A percentile compares a stretch with the other conserved stretches of the same genome.
Conservation (phyloP, 257 asterid genomes). For the Solanum okadae region DNA sequence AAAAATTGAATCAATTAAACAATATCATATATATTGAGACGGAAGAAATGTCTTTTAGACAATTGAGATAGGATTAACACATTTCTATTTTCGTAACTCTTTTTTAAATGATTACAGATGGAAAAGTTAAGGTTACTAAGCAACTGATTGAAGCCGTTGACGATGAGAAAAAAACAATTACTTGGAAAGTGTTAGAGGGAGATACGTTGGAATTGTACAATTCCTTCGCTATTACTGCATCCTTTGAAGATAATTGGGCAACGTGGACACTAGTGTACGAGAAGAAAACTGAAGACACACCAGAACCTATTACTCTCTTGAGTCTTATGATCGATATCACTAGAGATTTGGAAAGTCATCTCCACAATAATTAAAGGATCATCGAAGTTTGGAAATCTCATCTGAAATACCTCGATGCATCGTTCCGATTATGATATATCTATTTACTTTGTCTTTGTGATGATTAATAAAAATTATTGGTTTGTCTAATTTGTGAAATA, state of each 20-base stretch:
- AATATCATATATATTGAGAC: neutral
- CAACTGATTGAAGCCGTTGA: slow-evolving; percentile 26
- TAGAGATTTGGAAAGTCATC: slow-evolving; percentile 33
- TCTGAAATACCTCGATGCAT: neutral
- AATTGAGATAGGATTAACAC: neutral
- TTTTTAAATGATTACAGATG: slow-evolving; percentile 10
- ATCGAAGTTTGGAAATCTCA: neutral
- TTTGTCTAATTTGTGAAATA: neutral
- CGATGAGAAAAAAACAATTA: slow-evolving; percentile 24
- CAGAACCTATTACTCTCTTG: slow-evolving; percentile 23
- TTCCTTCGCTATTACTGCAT: slow-evolving; percentile 15
- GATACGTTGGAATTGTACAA: slow-evolving; percentile 34
- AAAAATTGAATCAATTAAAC: too few relatives aligned
- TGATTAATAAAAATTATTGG: neutral
- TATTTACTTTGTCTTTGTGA: neutral
- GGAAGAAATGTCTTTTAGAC: neutral
- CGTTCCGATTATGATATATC: neutral
- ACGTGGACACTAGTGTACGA: slow-evolving; percentile 35
- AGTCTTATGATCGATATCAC: slow-evolving; percentile 13
- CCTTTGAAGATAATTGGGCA: slow-evolving; percentile 16
- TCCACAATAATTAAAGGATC: neutral
- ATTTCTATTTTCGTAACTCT: neutral
- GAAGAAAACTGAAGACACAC: slow-evolving; percentile 15
- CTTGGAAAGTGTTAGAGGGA: slow-evolving; percentile 30
- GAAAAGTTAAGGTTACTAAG: slow-evolving; percentile 22